Evolutionary conservation across 768 basidiomycete genomes (phyloP), one percentile per base, ranked within the genome.

Genomic region (Leccinum truebloodii): DNA sequence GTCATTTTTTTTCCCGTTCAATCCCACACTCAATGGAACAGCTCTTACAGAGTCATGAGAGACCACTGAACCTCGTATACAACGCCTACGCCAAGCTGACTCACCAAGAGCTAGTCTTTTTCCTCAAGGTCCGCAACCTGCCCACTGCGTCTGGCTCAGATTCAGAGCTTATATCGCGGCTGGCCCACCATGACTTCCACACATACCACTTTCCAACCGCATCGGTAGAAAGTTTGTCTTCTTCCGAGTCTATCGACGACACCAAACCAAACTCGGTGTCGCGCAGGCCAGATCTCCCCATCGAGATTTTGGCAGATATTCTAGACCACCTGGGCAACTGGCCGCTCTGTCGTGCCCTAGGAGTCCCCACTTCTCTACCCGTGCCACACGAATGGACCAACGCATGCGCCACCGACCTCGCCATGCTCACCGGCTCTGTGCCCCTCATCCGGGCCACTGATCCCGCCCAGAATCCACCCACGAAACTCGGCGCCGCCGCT

Each of bases 251-350:
- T 61, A 10, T 61, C 22, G 70, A 59, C 2, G 64, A 66, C 54
- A 39, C 24, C 4, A 62, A 66, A 54, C 62, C 75, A 61, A 69
- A 64, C 52, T 50, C 72, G 54, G 70, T 63, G 24, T 53, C 74
- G n/a, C 71, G 67, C 62, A 71, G 75, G 0, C 84, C 84, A 34
- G 86, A 89, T 71, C 81, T 94, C 35, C 91, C 91, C 0, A 78
- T 87, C 57, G 92, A 94, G 71, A 81, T 94, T 44, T 73, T 93
- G 28, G 86, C 88, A 10, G 83, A 88, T 54, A 91, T 93, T 61
- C 73, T 93, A 73, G 89, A 93, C 59, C 83, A 88, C 64, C 72
- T 92, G 9, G 90, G 88, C 14, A 88, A 92, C 71, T 95, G 92
- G 91, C 89, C 94, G 66, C 85, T 95, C 9, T 79, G 87, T 13